Base-by-base conservation (phyloP, 352 stramenopile genomes). In the Phytophthora brassicae region DNA sequence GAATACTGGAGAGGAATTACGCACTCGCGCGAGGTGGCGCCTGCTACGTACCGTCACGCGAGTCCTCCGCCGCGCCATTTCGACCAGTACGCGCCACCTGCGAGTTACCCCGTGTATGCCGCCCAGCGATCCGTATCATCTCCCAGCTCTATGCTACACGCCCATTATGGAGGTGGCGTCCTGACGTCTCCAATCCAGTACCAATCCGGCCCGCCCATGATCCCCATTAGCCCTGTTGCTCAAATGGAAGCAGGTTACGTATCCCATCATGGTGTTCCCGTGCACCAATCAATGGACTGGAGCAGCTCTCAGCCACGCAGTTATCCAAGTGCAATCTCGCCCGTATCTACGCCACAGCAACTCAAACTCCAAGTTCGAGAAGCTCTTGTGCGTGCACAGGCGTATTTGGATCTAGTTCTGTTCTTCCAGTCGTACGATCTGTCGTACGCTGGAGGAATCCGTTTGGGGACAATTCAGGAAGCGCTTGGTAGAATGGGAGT, bases 1-100 rank as follows among this genome's bases (percentile, higher is more conserved):
- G 81, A 88, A 68, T 90, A 90, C 68, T 90, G 81, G 81, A 71
- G 75, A 12, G 81, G 81, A 31, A 82, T 90, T 61, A 90, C 81
- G 6, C 81, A 90, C 51, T 88, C 81, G 31, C 48, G 57, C 20
- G 76, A 83, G 23, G 43, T 56, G 17, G 39, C 61, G 4, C 56
- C 52, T 6, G 38, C 60, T 12, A 24, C 24, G 35, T 64, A 54
- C 64, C 61, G 56, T 45, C 56, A 53, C 11, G 7, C 36, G 8
- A 42, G 60, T 69, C 12, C 14, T 8, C 26, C 45, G 13, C 56
- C 16, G 8, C 58, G 53, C 3, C 22, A 59, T 13, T 59, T 54
- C 13, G 43, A 55, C 59, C 14, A 57, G 54, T 28, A 66, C 48
- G 4, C 26, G 26, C 3, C 52, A 33, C 9, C 26, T 7, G 13